Evolutionary conservation across 257 asterid species (phyloP), one percentile per base, ranked within the genome.

Genomic region (Ilex aquifolium): DNA sequence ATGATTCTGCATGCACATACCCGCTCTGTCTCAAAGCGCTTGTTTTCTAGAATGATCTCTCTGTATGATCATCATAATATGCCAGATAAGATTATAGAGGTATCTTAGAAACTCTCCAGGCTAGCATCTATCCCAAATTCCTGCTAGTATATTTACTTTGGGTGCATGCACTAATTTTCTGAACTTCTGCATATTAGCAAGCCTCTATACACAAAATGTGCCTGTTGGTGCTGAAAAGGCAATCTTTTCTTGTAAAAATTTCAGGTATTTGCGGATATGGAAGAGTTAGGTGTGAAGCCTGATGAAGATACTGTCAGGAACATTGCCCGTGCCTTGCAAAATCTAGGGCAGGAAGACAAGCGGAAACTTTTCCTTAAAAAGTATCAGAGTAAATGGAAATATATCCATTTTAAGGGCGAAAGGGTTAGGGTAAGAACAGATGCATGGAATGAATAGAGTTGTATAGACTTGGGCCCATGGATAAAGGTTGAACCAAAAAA

Each of bases 211-310:
- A 46, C 14, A 46, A 8, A 8, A 36, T 36, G 42, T 4, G 42
- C 42, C 8, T 36, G 42, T 8, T 8, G 42, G 42, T 8, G 42
- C 42, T 36, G 8, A 4, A 36, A 36, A 8, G 0, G 42, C 8
- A 36, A 8, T 36, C 27, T 21, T 36, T 46, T 46, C 4, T 14
- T 14, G n/a, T 3, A 46, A 17, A 39, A 27, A 56, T 10, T 44
- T 64, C 73, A 91, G 98, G 87, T 85, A 36, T 92, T 92, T 76
- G 95, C 95, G 8, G 98, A 92, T 76, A 92, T 92, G 97, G 98
- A 89, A 80, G 98, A 92, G 82, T 74, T 91, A 54, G 88, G 86
- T 50, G 89, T 91, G 64, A 88, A 77, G 69, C 98, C 98, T 31
- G 96, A 91, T 61, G 82, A 91, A 77, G 92, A 88, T 76, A 78